Conservation (phyloP, 2,329 filamentous ascomycete genomes). For the Arthrobotrys sinensis region DNA sequence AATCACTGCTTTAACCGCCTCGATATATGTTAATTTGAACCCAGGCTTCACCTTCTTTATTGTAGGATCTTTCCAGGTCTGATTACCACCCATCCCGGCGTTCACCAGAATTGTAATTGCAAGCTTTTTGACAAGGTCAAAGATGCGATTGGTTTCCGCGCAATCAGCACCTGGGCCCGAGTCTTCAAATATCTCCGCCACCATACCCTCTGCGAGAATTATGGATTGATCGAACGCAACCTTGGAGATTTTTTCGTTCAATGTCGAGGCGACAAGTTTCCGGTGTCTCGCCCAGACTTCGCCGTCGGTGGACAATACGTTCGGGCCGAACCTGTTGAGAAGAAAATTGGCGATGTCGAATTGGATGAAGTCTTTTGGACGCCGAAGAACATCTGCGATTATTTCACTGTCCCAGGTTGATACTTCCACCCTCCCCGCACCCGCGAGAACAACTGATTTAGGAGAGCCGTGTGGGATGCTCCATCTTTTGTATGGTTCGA, state of each 20-base stretch:
- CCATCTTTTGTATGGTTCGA: conserved; percentile 28
- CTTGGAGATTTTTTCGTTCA: conserved; percentile 66
- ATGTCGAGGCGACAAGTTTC: conserved; percentile 65
- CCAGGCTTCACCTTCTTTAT: conserved; percentile 60
- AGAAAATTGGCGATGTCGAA: conserved; percentile 64
- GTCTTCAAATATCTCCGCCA: conserved; percentile 62
- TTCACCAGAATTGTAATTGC: conserved; percentile 66
- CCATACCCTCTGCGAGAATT: conserved; percentile 64
- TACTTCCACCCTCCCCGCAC: conserved; percentile 27
- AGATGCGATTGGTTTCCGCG: conserved; percentile 61
- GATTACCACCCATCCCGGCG: conserved; percentile 65
- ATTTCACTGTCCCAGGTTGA: conserved; percentile 49
- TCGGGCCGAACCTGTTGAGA: conserved; percentile 66
- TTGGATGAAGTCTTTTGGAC: conserved; percentile 67
- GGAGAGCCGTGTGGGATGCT: conserved; percentile 17
- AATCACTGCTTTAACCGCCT: conserved; percentile 53
- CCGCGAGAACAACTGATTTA: conserved; percentile 35
- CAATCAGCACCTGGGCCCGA: not conserved
- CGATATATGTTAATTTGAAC: conserved; percentile 65
- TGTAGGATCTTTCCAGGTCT: conserved; percentile 56
- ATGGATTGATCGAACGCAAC: conserved; percentile 65
- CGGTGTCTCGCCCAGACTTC: conserved; percentile 65
- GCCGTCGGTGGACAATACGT: conserved; percentile 66
- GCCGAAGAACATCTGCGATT: conserved; percentile 64
- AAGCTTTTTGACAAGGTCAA: conserved; percentile 66